A percentile compares a stretch with the other conserved stretches of the same genome.
These are phyloP conservation scores for Petunia secreta DNA, from an alignment of 257 asterid genomes.

Conservation along the genomic window DNA sequence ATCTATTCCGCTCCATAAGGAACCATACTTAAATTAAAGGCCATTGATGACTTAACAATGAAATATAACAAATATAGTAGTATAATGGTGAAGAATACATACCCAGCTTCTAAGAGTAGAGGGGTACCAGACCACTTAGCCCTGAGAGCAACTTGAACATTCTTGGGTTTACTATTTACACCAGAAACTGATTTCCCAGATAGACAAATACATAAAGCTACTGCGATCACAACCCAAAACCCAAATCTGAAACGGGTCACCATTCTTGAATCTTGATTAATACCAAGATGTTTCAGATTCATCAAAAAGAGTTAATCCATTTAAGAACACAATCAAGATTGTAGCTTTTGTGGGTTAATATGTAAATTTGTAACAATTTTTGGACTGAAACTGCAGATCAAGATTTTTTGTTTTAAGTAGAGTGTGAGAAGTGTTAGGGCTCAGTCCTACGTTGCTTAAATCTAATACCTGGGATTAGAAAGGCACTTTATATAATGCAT, in stretches of 20 bases:
- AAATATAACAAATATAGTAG: neutral
- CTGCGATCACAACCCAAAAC: constrained; percentile 46
- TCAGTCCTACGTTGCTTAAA: neutral
- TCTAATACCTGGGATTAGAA: neutral
- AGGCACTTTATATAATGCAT: neutral
- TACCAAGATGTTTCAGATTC: constrained; percentile 26
- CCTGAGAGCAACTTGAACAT: constrained; percentile 93
- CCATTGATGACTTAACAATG: neutral
- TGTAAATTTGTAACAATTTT: neutral
- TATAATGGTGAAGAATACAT: constrained; percentile 27
- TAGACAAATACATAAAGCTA: constrained; percentile 41
- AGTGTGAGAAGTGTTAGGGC: neutral
- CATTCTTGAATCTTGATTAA: constrained; percentile 55
- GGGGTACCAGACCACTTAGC: constrained; percentile 99
- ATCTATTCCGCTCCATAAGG: too few relatives aligned
- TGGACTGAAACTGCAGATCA: constrained; percentile 17
- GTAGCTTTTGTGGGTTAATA: neutral
- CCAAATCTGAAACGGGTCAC: constrained; percentile 67
- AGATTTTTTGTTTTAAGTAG: constrained; percentile 10
- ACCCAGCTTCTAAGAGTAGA: constrained; percentile 95
- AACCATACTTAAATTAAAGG: neutral
- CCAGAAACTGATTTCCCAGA: constrained; percentile 53
- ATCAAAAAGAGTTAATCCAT: constrained; percentile 44
- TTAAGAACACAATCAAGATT: constrained; percentile 32
- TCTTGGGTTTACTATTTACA: constrained; percentile 72